Conservation (phyloP, 73 alveolate species). For the Blepharisma stoltei region DNA sequence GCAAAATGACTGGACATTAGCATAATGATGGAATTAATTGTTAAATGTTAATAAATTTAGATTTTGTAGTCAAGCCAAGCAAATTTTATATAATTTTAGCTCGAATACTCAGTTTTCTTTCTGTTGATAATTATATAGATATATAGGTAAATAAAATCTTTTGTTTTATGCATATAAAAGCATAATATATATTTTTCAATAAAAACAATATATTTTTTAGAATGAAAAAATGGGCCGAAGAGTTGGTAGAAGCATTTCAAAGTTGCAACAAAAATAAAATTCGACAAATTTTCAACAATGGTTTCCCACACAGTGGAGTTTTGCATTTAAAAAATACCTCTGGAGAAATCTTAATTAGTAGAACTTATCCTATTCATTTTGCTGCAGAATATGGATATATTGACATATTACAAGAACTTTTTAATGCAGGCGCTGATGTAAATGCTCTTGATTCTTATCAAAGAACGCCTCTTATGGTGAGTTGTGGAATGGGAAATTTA, state of each 20-base stretch:
- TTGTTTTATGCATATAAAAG: no score
- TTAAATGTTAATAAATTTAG: no score
- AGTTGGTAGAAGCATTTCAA: constrained; percentile 5
- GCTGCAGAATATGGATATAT: background rate
- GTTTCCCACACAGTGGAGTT: background rate
- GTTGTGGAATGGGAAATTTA: background rate
- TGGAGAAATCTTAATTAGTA: background rate
- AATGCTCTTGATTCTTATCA: background rate
- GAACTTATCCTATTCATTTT: background rate
- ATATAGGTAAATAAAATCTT: no score
- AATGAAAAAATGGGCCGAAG: constrained; percentile 21
- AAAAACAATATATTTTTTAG: background rate
- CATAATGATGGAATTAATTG: no score
- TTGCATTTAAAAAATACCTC: background rate
- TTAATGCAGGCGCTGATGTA: background rate
- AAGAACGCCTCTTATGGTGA: constrained; percentile 9
- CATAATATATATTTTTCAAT: no score
- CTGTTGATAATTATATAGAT: no score
- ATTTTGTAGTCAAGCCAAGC: no score
- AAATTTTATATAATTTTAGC: no score
- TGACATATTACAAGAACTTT: background rate
- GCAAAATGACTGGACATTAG: constrained; percentile 1
- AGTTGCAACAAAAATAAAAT: background rate
- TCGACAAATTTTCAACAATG: background rate
- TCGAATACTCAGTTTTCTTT: no score